Percentiles rank a stretch among this genome's conserved stretches.
Evolutionary conservation across 2,329 filamentous ascomycete species (phyloP).

Genomic region (Raffaelea albimanens): DNA sequence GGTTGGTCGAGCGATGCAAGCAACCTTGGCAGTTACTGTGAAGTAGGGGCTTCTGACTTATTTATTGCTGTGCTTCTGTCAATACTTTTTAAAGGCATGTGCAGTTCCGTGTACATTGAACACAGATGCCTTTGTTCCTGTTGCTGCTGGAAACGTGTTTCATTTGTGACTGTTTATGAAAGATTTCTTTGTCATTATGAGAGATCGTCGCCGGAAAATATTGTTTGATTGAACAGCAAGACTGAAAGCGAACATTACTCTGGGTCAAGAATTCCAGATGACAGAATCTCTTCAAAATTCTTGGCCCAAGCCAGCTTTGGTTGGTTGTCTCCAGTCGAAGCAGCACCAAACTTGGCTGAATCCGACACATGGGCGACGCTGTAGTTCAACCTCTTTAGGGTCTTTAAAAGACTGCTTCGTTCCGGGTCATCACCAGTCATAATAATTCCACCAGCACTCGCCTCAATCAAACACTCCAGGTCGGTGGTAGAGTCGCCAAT

Average conservation of each 20-base stretch:
- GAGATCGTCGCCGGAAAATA: no score
- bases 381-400: conserved; percentile 27
- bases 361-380: conserved; percentile 27
- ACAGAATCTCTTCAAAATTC: conserved; percentile 32
- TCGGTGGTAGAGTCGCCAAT: conserved; percentile 51
- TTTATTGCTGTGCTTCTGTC: background rate
- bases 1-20: background rate
- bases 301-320: conserved; percentile 29
- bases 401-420: conserved; percentile 22
- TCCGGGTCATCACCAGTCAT: conserved; percentile 24
- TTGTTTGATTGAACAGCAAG: no score
- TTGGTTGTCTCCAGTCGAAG: background rate
- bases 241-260: background rate
- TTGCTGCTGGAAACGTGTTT: background rate
- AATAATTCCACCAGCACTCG: conserved; percentile 31
- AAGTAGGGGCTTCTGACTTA: background rate
- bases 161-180: background rate
- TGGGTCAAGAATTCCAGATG: conserved; percentile 8
- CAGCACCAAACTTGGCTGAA: background rate
- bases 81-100: no score
- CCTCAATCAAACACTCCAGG: conserved; percentile 37
- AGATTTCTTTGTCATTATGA: no score
- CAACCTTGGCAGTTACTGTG: no score
- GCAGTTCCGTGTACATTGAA: background rate
- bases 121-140: background rate